A percentile compares a stretch with the other conserved stretches of the same genome.
Evolutionary conservation across 2,329 filamentous ascomycete genomes (phyloP).

Genomic region (Pestalotiopsis sp.): DNA sequence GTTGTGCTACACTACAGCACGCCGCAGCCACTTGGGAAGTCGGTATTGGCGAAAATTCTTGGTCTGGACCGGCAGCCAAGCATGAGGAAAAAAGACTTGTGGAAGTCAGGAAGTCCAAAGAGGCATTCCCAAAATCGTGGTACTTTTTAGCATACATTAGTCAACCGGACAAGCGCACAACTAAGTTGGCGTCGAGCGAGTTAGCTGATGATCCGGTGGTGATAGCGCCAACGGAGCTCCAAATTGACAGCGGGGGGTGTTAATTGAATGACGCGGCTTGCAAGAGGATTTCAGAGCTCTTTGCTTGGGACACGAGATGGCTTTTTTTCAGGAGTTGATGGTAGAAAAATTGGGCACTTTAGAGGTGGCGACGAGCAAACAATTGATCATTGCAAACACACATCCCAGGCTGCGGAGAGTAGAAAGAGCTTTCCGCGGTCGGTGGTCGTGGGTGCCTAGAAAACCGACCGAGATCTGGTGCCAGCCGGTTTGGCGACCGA

Average conservation of each 20-base stretch:
- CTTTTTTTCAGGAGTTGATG: too few relatives aligned
- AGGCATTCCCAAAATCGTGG: not conserved
- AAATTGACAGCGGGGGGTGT: not conserved
- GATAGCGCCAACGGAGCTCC: not conserved
- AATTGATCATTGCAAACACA: not conserved
- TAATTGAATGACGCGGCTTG: not conserved
- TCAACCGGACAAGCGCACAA: not conserved
- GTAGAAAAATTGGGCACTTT: not conserved
- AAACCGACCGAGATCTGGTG: not conserved
- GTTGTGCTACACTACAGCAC: not conserved
- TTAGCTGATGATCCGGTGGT: not conserved
- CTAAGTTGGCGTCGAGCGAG: not conserved
- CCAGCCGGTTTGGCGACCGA: not conserved
- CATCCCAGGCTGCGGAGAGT: not conserved
- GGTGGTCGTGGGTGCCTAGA: not conserved
- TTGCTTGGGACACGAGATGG: too few relatives aligned
- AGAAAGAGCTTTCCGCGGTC: not conserved
- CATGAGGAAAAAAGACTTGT: not conserved
- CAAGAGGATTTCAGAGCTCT: not conserved
- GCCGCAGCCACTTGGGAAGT: not conserved
- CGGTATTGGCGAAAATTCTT: not conserved
- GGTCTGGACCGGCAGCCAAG: not conserved
- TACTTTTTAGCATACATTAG: not conserved
- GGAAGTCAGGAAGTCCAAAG: not conserved
- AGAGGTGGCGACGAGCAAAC: not conserved